Base-by-base conservation (phyloP, 257 asterid genomes). In the Petrea volubilis region DNA sequence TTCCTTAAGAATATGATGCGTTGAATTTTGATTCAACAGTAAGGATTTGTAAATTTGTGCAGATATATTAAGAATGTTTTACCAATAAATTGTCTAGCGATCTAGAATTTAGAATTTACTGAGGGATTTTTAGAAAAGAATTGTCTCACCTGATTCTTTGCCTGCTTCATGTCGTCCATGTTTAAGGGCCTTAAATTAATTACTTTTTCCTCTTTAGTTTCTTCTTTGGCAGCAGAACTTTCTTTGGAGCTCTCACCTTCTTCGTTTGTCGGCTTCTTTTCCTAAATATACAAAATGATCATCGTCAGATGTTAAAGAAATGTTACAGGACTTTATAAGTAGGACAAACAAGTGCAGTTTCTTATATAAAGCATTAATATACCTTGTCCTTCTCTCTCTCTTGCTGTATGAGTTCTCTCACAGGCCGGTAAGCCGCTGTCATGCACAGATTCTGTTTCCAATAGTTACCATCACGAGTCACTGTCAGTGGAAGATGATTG, bases 351-450 rank as follows among this genome's bases (percentile, higher is more conserved):
- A 25, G 33, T 67, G 7, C 29, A 3, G 49, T 38, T 69, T 72
- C 29, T 33, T 49, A 8, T 10, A 23, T 15, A 46, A 31, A 12
- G 23, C n/a, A 14, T 15, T 27, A 25, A 18, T 44, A 46, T 87
- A 85, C 94, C 94, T 24, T 74, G 60, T 85, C 87, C 71, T 87
- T 87, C 59, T 77, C 59, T 64, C 81, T 80, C 81, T 89, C 96
- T 75, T 85, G 84, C 47, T 85, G 87, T 71, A 90, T 79, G 58
- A 90, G 81, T 77, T 90, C 96, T 72, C 96, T 87, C 71, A 90
- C 92, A 7, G 95, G 95, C 15, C 90, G 86, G 75, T 90, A 90
- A 70, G 96, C 96, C 0, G 96, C 96, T n/a, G 95, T 90, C 13
- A 85, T 67, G 67, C 96, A 88, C 76, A 93, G 78, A 79, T 88